Conservation (phyloP, 352 stramenopile species). For the Phytopythium oedochilum region DNA sequence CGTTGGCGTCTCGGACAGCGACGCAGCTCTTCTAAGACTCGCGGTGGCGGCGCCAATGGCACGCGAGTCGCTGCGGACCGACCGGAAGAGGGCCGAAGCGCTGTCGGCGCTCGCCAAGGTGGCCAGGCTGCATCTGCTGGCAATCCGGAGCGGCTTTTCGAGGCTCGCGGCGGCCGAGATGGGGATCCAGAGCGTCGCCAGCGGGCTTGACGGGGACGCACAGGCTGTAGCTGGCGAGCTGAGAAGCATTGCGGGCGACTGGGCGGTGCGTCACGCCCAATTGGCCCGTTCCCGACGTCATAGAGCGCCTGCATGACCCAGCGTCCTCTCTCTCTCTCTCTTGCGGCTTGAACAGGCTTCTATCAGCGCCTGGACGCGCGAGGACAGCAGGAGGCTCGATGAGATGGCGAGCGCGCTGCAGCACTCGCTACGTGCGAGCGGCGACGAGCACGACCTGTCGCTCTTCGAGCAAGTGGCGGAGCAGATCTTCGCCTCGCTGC, state of each 20-base stretch:
- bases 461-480: constrained; percentile 59
- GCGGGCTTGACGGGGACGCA: constrained; percentile 7
- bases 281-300: neutral
- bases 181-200: no score
- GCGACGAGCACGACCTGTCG: constrained; percentile 20
- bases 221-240: constrained; percentile 11
- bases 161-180: neutral
- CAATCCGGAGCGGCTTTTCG: constrained; percentile 20
- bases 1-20: no score
- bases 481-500: constrained; percentile 38
- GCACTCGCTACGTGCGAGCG: constrained; percentile 23
- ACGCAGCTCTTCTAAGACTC: constrained; percentile 9
- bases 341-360: neutral
- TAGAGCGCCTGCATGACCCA: no score
- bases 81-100: constrained; percentile 10
- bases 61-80: constrained; percentile 1
- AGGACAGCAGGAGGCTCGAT: constrained; percentile 16
- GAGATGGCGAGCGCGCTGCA: constrained; percentile 42
- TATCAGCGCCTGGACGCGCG: constrained; percentile 7
- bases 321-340: neutral
- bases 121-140: constrained; percentile 27
- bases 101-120: constrained; percentile 36
- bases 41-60: constrained; percentile 7
- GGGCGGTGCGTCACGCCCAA: constrained; percentile 9
- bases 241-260: constrained; percentile 24